A percentile compares a stretch with the other conserved stretches of the same genome.
Evolutionary conservation across 2,329 filamentous ascomycete species (phyloP).

Genomic region (Colletotrichum magnum): DNA sequence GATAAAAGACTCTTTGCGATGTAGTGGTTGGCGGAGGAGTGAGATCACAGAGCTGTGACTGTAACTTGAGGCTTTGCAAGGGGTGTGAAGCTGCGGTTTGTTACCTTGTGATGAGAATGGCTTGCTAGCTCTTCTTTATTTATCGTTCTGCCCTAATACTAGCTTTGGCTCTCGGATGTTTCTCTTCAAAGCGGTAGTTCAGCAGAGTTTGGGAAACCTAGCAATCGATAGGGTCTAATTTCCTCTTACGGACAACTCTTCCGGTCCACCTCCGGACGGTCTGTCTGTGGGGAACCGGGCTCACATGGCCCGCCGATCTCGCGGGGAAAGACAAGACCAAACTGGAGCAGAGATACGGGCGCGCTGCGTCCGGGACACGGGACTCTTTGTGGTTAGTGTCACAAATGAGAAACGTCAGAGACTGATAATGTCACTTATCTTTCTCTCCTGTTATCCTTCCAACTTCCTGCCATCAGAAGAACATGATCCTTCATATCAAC

Average conservation of each 20-base stretch:
- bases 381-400: conserved; percentile 1
- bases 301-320: conserved; percentile 17
- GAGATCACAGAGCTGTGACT: not conserved
- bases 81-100: not conserved
- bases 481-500: not conserved
- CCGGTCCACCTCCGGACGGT: conserved; percentile 29
- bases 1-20: not conserved
- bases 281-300: conserved; percentile 22
- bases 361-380: conserved; percentile 1
- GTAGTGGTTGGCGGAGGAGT: not conserved
- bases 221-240: conserved; percentile 36
- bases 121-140: not conserved
- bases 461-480: no score
- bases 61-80: not conserved
- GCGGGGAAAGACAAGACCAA: conserved; percentile 27
- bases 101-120: not conserved
- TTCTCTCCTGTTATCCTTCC: not conserved
- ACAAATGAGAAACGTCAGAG: not conserved
- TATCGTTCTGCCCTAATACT: conserved; percentile 10
- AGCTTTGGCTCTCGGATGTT: conserved; percentile 21
- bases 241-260: conserved; percentile 31
- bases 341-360: conserved; percentile 22
- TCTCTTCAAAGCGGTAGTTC: conserved; percentile 1
- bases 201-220: not conserved
- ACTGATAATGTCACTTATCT: conserved; percentile 15